Evolutionary conservation across 1,284 basidiomycete genomes (phyloP).

Genomic region (Cryptococcus sp.): DNA sequence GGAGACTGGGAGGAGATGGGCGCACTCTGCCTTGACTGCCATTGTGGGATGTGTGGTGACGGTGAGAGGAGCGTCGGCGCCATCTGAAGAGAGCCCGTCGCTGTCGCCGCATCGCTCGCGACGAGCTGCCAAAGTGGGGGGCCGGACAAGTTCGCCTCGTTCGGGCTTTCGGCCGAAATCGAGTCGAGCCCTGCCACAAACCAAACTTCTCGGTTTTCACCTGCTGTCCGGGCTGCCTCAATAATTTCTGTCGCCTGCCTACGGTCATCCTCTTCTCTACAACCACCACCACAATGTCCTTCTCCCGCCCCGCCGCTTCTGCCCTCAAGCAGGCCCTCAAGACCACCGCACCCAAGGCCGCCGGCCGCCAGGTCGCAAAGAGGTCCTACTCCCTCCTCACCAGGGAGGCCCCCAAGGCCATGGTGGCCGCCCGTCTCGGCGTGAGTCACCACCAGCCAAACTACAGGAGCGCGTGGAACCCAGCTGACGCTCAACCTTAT

Average conservation of each 20-base stretch:
- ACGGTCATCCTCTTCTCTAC: background rate
- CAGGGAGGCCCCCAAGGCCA: constrained; percentile 52
- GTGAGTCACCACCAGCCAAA: constrained; percentile 19
- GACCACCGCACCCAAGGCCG: constrained; percentile 51
- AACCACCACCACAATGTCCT: constrained; percentile 35
- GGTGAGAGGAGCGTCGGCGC: background rate
- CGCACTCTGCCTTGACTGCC: constrained; percentile 36
- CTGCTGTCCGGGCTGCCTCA: no score
- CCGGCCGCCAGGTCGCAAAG: constrained; percentile 37
- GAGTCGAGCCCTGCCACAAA: constrained; percentile 7
- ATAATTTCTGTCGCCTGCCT: background rate
- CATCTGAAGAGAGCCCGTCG: background rate
- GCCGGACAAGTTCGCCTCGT: constrained; percentile 2
- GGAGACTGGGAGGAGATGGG: background rate
- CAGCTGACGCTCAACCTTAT: background rate
- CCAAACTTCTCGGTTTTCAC: background rate
- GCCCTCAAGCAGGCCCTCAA: constrained; percentile 51
- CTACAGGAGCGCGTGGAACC: background rate
- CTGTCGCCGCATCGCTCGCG: background rate
- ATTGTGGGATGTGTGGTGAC: constrained; percentile 10
- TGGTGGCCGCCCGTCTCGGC: constrained; percentile 45
- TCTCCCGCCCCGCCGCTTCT: constrained; percentile 53
- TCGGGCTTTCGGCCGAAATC: constrained; percentile 18
- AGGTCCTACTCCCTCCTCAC: constrained; percentile 72
- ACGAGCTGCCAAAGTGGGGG: background rate